Evolutionary conservation across 306 rosid genomes (phyloP).

Genomic region (Vigna trinervia): DNA sequence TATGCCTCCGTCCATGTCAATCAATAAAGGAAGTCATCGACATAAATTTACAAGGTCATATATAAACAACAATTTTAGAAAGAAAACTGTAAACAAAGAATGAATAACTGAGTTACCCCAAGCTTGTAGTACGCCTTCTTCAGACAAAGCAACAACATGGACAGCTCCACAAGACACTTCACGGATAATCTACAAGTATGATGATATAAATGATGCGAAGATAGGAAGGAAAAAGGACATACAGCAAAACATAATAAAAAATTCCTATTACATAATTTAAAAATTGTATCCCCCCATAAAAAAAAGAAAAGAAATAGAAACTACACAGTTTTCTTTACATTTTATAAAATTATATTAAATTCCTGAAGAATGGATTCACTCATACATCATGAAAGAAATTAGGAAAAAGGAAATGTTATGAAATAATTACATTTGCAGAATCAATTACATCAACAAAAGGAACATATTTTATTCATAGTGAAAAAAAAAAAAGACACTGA

Average conservation of each 20-base stretch:
- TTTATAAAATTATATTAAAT: slow-evolving; percentile 21
- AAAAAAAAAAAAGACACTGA: background rate
- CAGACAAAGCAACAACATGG: slow-evolving; percentile 85
- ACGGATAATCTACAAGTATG: slow-evolving; percentile 63
- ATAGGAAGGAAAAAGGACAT: slow-evolving; percentile 34
- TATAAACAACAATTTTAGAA: slow-evolving; percentile 7
- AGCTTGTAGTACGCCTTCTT: slow-evolving; percentile 86
- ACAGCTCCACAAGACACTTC: slow-evolving; percentile 98
- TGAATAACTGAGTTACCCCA: slow-evolving; percentile 70
- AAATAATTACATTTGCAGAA: slow-evolving; percentile 6
- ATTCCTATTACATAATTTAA: slow-evolving; percentile 1
- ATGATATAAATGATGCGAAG: slow-evolving; percentile 25
- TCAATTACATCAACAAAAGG: slow-evolving; percentile 13
- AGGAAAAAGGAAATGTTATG: slow-evolving; percentile 15
- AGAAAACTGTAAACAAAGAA: slow-evolving; percentile 32
- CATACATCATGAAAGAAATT: slow-evolving; percentile 15
- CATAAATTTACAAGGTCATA: slow-evolving; percentile 9
- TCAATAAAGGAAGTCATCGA: slow-evolving; percentile 27
- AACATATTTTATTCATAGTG: background rate
- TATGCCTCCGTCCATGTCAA: slow-evolving; percentile 20
- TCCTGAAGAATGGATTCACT: slow-evolving; percentile 6
- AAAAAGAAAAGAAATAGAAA: background rate
- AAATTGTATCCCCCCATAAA: slow-evolving; percentile 2
- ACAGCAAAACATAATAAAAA: slow-evolving; percentile 9
- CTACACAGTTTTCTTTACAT: slow-evolving; percentile 11